These are phyloP conservation scores for Rasamsonia emersonii DNA, from an alignment of 2,329 filamentous ascomycete species.

Conservation along the genomic window DNA sequence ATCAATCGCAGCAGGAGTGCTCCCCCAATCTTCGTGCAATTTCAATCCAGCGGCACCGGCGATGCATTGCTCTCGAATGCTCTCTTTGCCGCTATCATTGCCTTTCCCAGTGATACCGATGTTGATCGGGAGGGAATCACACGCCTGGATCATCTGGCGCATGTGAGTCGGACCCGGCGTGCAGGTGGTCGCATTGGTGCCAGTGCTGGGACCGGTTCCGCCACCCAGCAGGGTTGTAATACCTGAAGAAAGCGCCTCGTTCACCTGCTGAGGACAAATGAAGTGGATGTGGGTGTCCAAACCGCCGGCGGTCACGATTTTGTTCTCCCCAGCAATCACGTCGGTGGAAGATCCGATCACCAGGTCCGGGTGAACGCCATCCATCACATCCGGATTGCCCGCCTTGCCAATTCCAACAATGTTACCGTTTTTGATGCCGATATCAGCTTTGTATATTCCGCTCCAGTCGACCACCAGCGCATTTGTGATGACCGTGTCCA, in stretches of 20 bases:
- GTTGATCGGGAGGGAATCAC: constrained; percentile 74
- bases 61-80: constrained; percentile 68
- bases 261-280: constrained; percentile 86
- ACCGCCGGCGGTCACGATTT: constrained; percentile 84
- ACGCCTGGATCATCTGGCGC: constrained; percentile 81
- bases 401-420: constrained; percentile 91
- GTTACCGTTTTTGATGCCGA: constrained; percentile 78
- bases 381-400: constrained; percentile 96
- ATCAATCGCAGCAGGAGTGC: constrained; percentile 84
- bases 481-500: constrained; percentile 84
- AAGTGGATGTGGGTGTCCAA: constrained; percentile 89
- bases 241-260: constrained; percentile 75
- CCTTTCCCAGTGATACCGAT: constrained; percentile 89
- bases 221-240: constrained; percentile 88
- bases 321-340: constrained; percentile 81
- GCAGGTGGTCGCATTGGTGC: constrained; percentile 86
- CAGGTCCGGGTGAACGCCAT: constrained; percentile 69
- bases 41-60: constrained; percentile 88
- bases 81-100: constrained; percentile 65
- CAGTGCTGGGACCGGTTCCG: constrained; percentile 85
- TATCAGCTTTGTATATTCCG: constrained; percentile 94
- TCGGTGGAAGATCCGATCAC: constrained; percentile 83
- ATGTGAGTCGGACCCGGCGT: constrained; percentile 79
- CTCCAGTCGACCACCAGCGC: constrained; percentile 84
- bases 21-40: constrained; percentile 93